These are phyloP conservation scores for Alternaria metachromatica DNA, from an alignment of 2,329 filamentous ascomycete species.

Conservation along the genomic window DNA sequence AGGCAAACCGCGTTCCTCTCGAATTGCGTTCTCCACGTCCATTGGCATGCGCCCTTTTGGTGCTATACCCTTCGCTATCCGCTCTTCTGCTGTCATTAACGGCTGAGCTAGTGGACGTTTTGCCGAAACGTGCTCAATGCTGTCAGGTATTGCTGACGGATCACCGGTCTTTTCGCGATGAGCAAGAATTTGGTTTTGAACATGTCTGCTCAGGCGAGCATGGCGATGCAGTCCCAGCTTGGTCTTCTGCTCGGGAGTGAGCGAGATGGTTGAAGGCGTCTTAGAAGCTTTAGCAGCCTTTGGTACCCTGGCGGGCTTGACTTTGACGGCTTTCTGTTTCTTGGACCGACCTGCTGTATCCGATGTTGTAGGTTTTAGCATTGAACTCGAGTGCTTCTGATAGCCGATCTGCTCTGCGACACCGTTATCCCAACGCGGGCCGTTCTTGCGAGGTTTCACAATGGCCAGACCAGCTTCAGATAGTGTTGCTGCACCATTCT, in stretches of 20 bases:
- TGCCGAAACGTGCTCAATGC: conserved; percentile 15
- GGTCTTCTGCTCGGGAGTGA: conserved; percentile 33
- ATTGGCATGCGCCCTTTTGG: conserved; percentile 32
- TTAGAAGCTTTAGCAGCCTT: conserved; percentile 1
- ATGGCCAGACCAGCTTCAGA: conserved; percentile 32
- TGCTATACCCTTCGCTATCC: conserved; percentile 33
- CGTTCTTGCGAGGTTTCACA: conserved; percentile 21
- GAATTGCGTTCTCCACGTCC: conserved; percentile 31
- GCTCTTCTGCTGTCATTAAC: conserved; percentile 38
- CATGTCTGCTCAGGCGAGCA: conserved; percentile 32
- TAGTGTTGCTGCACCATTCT: conserved; percentile 35
- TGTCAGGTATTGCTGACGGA: conserved; percentile 29
- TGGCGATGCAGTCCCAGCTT: conserved; percentile 31
- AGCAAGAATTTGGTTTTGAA: conserved; percentile 35
- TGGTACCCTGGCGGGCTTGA: conserved; percentile 1
- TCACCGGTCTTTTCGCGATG: conserved; percentile 33
- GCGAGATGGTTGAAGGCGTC: conserved; percentile 12
- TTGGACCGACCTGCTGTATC: neutral
- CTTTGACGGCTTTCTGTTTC: neutral
- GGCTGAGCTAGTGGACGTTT: conserved; percentile 14
- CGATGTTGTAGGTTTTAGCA: conserved; percentile 6
- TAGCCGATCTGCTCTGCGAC: conserved; percentile 32
- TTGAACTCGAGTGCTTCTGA: conserved; percentile 17
- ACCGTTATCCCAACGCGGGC: conserved; percentile 36
- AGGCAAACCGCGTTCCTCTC: conserved; percentile 31